Base-by-base conservation (phyloP, 2,329 filamentous ascomycete species). In the Metarhizium album region DNA sequence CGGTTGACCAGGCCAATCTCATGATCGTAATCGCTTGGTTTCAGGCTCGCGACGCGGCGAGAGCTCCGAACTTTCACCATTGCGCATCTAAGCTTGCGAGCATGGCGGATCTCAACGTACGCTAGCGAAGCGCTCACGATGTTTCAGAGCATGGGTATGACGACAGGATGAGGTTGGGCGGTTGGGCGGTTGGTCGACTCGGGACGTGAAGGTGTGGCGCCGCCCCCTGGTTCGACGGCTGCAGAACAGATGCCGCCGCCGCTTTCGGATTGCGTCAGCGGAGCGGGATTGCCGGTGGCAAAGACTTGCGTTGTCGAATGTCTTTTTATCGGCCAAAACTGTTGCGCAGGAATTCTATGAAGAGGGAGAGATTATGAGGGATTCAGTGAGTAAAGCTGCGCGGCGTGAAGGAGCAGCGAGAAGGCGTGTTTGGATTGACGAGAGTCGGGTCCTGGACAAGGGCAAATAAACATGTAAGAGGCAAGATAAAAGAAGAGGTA, bases 1-100 rank as follows among this genome's bases (percentile, higher is more conserved):
- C 73, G 70, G 64, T 88, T 83, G 57, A 87, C 72, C 37, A 90
- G 78, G 57, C 64, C 69, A 61, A 90, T 90, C 64, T 83, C 82
- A 66, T 87, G 85, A 59, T 85, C 82, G 61, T 83, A 84, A 58
- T 84, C 80, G 62, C 68, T 70, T 56, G 82, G 79, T 63, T 76
- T 74, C 52, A 82, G 70, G 51, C 71, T 69, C 48, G 71, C 63
- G 37, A 71, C 75, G 60, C 80, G 79, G 60, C 80, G 79, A 55
- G 75, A 79, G 57, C 70, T 75, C 57, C 72, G 61, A 55, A 68
- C 63, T 58, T 58, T 67, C 50, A 64, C 52, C 62, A 66, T 66
- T 47, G 54, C 57, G 50, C 53, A 31, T 46, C 54, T 53, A 53
- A 52, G 48, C 48, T 52, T 47, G 53, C 53, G 50, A 55, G 54